phyloP scores from a whole-genome alignment of 169 alveolate species.

The Theileria orientalis region DNA sequence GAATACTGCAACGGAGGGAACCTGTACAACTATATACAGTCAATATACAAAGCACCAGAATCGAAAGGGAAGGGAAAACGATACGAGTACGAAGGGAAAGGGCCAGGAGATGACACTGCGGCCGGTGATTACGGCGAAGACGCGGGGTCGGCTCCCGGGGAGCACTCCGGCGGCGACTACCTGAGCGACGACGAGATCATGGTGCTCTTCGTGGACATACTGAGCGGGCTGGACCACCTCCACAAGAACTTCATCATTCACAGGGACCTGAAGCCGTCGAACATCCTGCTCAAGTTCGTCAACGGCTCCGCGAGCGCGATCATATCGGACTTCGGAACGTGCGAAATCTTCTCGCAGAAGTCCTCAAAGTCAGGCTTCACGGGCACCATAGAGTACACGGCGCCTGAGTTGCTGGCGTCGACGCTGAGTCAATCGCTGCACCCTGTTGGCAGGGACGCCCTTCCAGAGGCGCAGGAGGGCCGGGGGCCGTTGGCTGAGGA shows the following conservation, averaged over 20 bases:
- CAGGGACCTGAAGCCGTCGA: slow-evolving; percentile 82
- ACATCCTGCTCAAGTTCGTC: slow-evolving; percentile 67
- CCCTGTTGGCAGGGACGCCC: too few relatives aligned
- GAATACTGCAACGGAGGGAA: slow-evolving; percentile 83
- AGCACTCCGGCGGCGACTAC: slow-evolving; percentile 35
- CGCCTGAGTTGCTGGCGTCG: slow-evolving; percentile 78
- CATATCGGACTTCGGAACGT: slow-evolving; percentile 82
- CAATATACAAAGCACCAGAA: neutral
- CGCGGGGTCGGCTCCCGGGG: slow-evolving; percentile 64
- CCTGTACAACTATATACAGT: slow-evolving; percentile 46
- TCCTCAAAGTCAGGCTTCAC: neutral
- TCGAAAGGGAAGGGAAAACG: neutral
- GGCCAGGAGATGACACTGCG: too few relatives aligned
- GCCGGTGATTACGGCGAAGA: too few relatives aligned
- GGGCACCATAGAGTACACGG: slow-evolving; percentile 82
- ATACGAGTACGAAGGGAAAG: slow-evolving; percentile 17
- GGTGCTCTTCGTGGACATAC: slow-evolving; percentile 68
- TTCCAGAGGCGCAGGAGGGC: too few relatives aligned
- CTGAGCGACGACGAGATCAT: slow-evolving; percentile 42
- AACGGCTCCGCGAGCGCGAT: slow-evolving; percentile 62
- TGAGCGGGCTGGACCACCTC: slow-evolving; percentile 73
- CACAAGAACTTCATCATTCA: slow-evolving; percentile 75
- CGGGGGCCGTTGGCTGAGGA: too few relatives aligned
- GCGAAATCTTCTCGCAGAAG: slow-evolving; percentile 64
- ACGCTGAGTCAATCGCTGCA: slow-evolving; percentile 49